Evolutionary conservation across 2,329 filamentous ascomycete genomes (phyloP).

Genomic region (Xylaria multiplex): DNA sequence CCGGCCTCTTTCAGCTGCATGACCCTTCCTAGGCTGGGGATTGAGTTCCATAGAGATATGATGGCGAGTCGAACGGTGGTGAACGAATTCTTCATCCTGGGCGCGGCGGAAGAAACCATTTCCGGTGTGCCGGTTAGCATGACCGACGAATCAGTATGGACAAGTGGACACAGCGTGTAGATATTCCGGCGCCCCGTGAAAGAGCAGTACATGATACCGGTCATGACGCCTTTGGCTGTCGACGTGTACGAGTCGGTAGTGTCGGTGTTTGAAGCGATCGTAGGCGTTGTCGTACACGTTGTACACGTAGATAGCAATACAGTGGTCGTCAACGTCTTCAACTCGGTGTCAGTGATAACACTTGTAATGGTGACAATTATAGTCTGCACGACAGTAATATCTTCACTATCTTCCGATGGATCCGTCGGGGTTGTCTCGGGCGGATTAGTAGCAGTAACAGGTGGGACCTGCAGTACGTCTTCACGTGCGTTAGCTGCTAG

Average conservation of each 20-base stretch:
- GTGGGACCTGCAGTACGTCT: neutral
- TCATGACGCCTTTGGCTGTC: constrained; percentile 24
- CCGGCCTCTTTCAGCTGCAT: constrained; percentile 1
- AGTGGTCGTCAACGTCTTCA: constrained; percentile 29
- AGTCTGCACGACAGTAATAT: constrained; percentile 28
- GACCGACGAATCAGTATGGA: constrained; percentile 16
- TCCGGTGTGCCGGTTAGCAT: constrained; percentile 29
- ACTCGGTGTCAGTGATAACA: constrained; percentile 27
- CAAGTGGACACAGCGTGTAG: constrained; percentile 37
- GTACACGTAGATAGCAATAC: constrained; percentile 26
- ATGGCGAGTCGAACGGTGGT: constrained; percentile 8
- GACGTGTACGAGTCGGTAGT: neutral
- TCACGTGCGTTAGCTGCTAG: constrained; percentile 7
- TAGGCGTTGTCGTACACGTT: neutral
- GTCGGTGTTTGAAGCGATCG: neutral
- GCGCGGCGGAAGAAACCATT: constrained; percentile 9
- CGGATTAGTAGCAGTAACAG: neutral
- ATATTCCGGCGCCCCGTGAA: constrained; percentile 31
- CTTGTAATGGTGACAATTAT: constrained; percentile 31
- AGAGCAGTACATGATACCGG: constrained; percentile 40
- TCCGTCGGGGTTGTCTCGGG: neutral
- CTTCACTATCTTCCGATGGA: neutral
- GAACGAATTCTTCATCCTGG: constrained; percentile 33
- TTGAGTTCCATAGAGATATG: constrained; percentile 30
- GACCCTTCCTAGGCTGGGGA: neutral